A percentile compares a stretch with the other conserved stretches of the same genome.
Conservation (phyloP, 352 stramenopile genomes). For the Pythium myriotylum region DNA sequence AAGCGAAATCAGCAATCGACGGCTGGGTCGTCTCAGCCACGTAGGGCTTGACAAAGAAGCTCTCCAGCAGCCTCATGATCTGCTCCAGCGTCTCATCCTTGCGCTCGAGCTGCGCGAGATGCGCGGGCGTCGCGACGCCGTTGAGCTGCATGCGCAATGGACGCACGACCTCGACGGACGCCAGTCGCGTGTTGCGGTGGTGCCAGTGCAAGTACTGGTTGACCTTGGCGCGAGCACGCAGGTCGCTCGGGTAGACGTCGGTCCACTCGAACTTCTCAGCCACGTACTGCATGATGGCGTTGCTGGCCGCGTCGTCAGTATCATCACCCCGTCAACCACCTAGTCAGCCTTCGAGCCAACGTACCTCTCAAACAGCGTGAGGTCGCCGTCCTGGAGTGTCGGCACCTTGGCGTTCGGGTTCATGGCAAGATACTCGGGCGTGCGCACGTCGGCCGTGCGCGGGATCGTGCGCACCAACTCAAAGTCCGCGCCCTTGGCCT, state of each 20-base stretch:
- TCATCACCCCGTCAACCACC: neutral
- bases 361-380: constrained; percentile 44
- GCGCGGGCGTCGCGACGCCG: constrained; percentile 6
- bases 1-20: constrained; percentile 58
- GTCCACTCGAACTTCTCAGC: constrained; percentile 50
- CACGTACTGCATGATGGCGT: constrained; percentile 51
- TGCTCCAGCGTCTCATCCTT: constrained; percentile 29
- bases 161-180: constrained; percentile 33
- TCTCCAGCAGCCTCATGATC: constrained; percentile 37
- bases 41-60: constrained; percentile 48
- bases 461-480: constrained; percentile 34
- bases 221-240: constrained; percentile 41
- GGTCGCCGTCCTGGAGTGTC: constrained; percentile 46
- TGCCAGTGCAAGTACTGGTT: constrained; percentile 42
- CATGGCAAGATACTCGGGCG: constrained; percentile 41
- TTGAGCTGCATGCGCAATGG: constrained; percentile 9
- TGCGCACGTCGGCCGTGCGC: neutral
- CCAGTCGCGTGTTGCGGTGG: constrained; percentile 48
- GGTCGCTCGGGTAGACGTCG: constrained; percentile 47
- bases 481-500: constrained; percentile 40
- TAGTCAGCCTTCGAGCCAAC: neutral
- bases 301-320: constrained; percentile 8
- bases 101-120: constrained; percentile 10
- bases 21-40: constrained; percentile 46
- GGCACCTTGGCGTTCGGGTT: constrained; percentile 50